Conservation (phyloP, 495 filamentous ascomycete species). For the Xylaria telfairii region DNA sequence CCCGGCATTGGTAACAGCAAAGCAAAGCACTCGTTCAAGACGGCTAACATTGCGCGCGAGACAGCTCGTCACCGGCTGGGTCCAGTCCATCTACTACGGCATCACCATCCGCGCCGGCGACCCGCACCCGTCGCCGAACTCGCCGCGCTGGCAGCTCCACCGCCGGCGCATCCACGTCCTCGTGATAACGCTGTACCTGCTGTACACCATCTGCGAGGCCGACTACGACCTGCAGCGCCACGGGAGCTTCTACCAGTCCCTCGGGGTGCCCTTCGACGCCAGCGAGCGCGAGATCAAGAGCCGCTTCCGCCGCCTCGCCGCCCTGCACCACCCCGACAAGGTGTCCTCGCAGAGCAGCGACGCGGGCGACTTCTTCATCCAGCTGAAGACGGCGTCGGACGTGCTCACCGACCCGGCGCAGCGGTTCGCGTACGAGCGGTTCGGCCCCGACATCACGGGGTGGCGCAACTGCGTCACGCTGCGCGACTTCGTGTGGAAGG, state of each 20-base stretch:
- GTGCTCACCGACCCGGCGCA: constrained; percentile 78
- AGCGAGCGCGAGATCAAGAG: constrained; percentile 80
- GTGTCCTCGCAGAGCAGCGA: constrained; percentile 38
- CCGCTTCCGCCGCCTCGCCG: constrained; percentile 84
- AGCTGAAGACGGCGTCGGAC: constrained; percentile 83
- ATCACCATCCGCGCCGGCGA: constrained; percentile 92
- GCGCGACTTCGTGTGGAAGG: constrained; percentile 73
- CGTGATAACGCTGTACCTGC: constrained; percentile 81
- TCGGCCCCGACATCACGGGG: constrained; percentile 74
- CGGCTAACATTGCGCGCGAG: too few species aligned
- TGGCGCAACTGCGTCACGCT: constrained; percentile 75
- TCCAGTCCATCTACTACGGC: constrained; percentile 84
- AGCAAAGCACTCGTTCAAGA: neutral
- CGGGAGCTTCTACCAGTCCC: constrained; percentile 77
- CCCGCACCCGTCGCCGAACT: constrained; percentile 75
- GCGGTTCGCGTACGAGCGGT: constrained; percentile 92
- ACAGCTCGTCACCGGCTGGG: constrained; percentile 79
- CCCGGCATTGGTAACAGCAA: neutral
- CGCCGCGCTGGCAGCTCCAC: constrained; percentile 70
- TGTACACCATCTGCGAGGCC: constrained; percentile 93
- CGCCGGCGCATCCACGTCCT: constrained; percentile 80
- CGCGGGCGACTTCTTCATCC: constrained; percentile 75
- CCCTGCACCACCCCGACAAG: constrained; percentile 91
- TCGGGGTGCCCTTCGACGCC: constrained; percentile 70
- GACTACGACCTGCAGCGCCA: constrained; percentile 76